Percentiles rank a stretch among this genome's conserved stretches.
phyloP scores from a whole-genome alignment of 2,329 filamentous ascomycete genomes.

The Aspergillus tanneri region DNA sequence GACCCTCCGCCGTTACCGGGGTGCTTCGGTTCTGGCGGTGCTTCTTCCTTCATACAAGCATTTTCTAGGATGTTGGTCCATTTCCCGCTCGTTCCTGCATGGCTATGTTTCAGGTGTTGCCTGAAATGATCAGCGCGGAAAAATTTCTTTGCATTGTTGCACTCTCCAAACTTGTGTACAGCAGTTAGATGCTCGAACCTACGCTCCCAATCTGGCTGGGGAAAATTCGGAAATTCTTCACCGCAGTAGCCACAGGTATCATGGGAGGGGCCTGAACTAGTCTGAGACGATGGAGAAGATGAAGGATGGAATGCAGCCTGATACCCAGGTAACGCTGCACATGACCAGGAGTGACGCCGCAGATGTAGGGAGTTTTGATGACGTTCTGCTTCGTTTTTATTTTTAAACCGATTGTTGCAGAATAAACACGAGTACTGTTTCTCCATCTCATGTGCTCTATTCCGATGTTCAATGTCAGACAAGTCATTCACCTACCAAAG shows the following conservation, averaged over 20 bases:
- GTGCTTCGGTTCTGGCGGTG: slow-evolving; percentile 32
- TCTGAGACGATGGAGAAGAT: slow-evolving; percentile 45
- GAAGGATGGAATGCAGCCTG: slow-evolving; percentile 86
- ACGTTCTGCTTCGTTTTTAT: slow-evolving; percentile 96
- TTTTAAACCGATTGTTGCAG: slow-evolving; percentile 95
- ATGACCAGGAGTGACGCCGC: slow-evolving; percentile 93
- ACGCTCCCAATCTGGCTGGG: slow-evolving; percentile 83
- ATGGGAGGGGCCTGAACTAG: slow-evolving; percentile 36
- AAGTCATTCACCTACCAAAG: background rate
- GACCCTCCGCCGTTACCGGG: slow-evolving; percentile 6
- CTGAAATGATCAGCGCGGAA: slow-evolving; percentile 96
- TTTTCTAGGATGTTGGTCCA: slow-evolving; percentile 99
- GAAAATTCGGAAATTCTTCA: slow-evolving; percentile 74
- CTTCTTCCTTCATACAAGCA: slow-evolving; percentile 90
- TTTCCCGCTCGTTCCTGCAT: slow-evolving; percentile 92
- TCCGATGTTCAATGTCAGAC: background rate
- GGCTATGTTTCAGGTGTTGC: slow-evolving; percentile 96
- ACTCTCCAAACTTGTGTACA: slow-evolving; percentile 95
- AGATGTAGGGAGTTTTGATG: slow-evolving; percentile 95
- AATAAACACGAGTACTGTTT: slow-evolving; percentile 95
- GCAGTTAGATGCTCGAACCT: slow-evolving; percentile 84
- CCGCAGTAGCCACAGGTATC: slow-evolving; percentile 96
- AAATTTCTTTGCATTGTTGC: slow-evolving; percentile 98
- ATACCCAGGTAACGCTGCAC: slow-evolving; percentile 73
- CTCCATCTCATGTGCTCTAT: slow-evolving; percentile 82